Percentiles rank a stretch among this genome's conserved stretches.
Conservation (phyloP, 495 filamentous ascomycete species). For the Aspergillus funiculosus region DNA sequence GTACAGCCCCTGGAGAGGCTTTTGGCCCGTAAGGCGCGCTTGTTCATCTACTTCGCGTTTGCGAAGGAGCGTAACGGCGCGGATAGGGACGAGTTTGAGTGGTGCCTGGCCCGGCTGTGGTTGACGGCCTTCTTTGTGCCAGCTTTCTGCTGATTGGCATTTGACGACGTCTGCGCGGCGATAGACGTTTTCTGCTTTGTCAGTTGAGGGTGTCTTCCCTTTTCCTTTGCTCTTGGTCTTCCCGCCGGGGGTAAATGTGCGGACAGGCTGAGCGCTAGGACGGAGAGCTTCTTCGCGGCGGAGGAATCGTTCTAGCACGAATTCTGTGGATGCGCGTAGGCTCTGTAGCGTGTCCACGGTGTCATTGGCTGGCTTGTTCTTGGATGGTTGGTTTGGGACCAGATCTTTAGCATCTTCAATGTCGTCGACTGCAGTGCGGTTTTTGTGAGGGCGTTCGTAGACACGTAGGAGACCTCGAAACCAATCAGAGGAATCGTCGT, state of each 20-base stretch:
- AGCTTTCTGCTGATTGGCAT: constrained; percentile 89
- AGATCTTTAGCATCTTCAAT: constrained; percentile 73
- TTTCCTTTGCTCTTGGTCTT: constrained; percentile 40
- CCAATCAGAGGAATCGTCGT: constrained; percentile 76
- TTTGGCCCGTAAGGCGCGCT: constrained; percentile 70
- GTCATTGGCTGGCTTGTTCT: constrained; percentile 61
- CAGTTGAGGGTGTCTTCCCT: neutral
- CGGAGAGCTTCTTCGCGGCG: constrained; percentile 86
- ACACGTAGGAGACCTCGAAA: constrained; percentile 70
- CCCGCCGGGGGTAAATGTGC: constrained; percentile 64
- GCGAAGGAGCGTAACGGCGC: constrained; percentile 81
- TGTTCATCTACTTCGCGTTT: constrained; percentile 87
- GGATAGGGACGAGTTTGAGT: constrained; percentile 80
- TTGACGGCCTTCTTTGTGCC: constrained; percentile 92
- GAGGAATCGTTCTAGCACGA: constrained; percentile 79
- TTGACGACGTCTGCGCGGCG: constrained; percentile 69
- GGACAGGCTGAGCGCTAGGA: constrained; percentile 62
- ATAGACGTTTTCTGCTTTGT: constrained; percentile 73
- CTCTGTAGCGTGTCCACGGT: constrained; percentile 72
- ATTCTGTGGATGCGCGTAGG: constrained; percentile 80
- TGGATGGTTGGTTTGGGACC: constrained; percentile 55
- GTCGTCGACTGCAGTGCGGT: constrained; percentile 65
- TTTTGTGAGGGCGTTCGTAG: constrained; percentile 56
- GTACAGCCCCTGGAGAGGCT: constrained; percentile 81
- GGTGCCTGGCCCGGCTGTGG: constrained; percentile 63